A percentile compares a stretch with the other conserved stretches of the same genome.
These are phyloP conservation scores for Pseudogymnoascus pannorum DNA, from an alignment of 2,329 filamentous ascomycete species.

Conservation along the genomic window DNA sequence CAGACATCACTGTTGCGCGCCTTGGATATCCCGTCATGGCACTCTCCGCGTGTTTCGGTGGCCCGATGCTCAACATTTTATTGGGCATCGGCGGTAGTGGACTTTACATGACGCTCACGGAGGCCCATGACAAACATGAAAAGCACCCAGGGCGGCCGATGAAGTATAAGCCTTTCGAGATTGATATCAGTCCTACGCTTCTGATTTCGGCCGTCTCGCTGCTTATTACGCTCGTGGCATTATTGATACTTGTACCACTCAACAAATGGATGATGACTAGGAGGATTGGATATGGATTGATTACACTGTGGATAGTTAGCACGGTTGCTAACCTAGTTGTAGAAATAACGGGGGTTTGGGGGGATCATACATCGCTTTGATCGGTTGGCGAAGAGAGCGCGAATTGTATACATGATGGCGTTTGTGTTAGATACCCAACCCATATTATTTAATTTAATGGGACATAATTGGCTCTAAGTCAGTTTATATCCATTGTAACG, in stretches of 20 bases:
- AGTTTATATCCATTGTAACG: neutral
- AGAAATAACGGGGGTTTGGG: constrained; percentile 54
- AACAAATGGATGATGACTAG: constrained; percentile 82
- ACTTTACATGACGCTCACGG: constrained; percentile 73
- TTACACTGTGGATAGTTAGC: constrained; percentile 72
- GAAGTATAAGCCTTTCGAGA: constrained; percentile 68
- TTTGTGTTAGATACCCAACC: constrained; percentile 3
- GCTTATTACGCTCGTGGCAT: constrained; percentile 66
- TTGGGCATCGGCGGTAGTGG: constrained; percentile 90
- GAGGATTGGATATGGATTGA: constrained; percentile 72
- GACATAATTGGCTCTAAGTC: neutral
- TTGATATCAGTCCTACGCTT: constrained; percentile 77
- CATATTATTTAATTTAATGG: neutral
- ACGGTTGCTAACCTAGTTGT: constrained; percentile 75
- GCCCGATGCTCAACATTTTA: constrained; percentile 94
- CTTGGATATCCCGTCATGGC: constrained; percentile 97
- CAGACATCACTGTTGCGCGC: constrained; percentile 87
- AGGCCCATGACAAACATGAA: constrained; percentile 56
- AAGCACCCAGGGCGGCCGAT: constrained; percentile 60
- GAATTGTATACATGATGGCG: neutral
- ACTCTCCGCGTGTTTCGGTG: constrained; percentile 88
- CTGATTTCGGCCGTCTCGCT: constrained; percentile 81
- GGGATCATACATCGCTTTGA: constrained; percentile 10
- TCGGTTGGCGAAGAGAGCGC: neutral
- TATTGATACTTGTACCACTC: constrained; percentile 74